These are phyloP conservation scores for Eruca vesicaria DNA, from an alignment of 441 rosid species.

Conservation along the genomic window DNA sequence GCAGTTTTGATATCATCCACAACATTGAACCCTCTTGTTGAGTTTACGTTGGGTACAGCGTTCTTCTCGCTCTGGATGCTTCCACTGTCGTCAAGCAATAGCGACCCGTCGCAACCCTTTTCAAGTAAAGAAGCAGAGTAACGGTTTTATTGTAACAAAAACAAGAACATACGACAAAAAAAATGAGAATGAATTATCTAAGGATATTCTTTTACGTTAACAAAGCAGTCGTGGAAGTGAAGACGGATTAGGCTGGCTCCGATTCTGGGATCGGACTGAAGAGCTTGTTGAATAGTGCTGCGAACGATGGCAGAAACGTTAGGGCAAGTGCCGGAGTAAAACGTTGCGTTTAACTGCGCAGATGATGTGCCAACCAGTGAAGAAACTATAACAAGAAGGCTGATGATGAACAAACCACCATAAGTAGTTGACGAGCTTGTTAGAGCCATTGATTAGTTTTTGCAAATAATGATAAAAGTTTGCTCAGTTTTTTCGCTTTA, in stretches of 20 bases:
- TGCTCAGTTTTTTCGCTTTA: neutral
- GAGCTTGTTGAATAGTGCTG: slow-evolving; percentile 45
- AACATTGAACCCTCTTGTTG: slow-evolving; percentile 46
- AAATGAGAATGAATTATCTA: neutral
- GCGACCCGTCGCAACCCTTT: slow-evolving; percentile 72
- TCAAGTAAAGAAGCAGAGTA: neutral
- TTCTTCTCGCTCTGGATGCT: slow-evolving; percentile 50
- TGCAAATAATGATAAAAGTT: neutral
- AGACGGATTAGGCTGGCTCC: slow-evolving; percentile 61
- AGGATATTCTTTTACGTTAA: slow-evolving; percentile 39
- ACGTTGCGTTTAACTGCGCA: slow-evolving; percentile 51
- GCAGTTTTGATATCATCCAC: slow-evolving; percentile 54
- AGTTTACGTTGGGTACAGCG: slow-evolving; percentile 35
- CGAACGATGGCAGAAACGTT: slow-evolving; percentile 46
- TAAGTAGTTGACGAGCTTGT: slow-evolving; percentile 8
- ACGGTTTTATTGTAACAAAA: neutral
- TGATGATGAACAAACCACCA: slow-evolving; percentile 18
- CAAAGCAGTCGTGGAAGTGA: slow-evolving; percentile 70
- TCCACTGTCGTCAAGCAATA: slow-evolving; percentile 47
- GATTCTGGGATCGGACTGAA: slow-evolving; percentile 46
- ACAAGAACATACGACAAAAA: neutral
- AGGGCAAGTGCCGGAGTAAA: slow-evolving; percentile 48
- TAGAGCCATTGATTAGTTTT: neutral
- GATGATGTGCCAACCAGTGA: slow-evolving; percentile 24
- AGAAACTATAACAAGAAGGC: slow-evolving; percentile 21